phyloP scores from a whole-genome alignment of 192 early-diverging fungal genomes.

The Radiomyces spectabilis region DNA sequence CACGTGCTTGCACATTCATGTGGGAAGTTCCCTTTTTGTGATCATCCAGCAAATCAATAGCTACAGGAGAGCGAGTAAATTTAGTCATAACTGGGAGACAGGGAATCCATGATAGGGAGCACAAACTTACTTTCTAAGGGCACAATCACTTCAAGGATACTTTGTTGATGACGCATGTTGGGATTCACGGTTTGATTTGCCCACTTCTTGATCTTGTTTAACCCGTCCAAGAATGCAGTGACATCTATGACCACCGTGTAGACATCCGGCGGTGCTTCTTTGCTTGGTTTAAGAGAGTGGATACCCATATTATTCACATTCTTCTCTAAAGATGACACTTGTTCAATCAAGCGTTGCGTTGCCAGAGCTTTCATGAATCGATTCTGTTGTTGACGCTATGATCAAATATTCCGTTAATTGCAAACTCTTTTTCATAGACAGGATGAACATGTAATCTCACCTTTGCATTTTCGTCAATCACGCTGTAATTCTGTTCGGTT shows the following conservation, averaged over 20 bases:
- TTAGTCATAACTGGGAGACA: no score
- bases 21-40: constrained; percentile 44
- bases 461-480: constrained; percentile 34
- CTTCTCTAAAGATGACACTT: constrained; percentile 33
- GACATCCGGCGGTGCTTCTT: not conserved
- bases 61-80: constrained; percentile 2
- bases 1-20: constrained; percentile 40
- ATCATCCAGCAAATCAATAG: constrained; percentile 44
- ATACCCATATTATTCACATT: constrained; percentile 22
- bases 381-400: constrained; percentile 32
- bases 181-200: constrained; percentile 26
- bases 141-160: constrained; percentile 38
- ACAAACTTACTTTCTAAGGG: constrained; percentile 38
- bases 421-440: no score
- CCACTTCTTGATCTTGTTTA: constrained; percentile 39
- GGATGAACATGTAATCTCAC: no score
- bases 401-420: not conserved
- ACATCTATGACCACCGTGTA: constrained; percentile 37
- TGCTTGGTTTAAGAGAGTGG: not conserved
- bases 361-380: constrained; percentile 35
- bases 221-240: constrained; percentile 36
- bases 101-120: not conserved
- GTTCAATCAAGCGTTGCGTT: constrained; percentile 27
- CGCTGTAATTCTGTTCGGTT: constrained; percentile 19
- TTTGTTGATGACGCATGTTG: not conserved